A percentile compares a stretch with the other conserved stretches of the same genome.
Conservation (phyloP, 2,329 filamentous ascomycete species). For the Capronia epimyces region DNA sequence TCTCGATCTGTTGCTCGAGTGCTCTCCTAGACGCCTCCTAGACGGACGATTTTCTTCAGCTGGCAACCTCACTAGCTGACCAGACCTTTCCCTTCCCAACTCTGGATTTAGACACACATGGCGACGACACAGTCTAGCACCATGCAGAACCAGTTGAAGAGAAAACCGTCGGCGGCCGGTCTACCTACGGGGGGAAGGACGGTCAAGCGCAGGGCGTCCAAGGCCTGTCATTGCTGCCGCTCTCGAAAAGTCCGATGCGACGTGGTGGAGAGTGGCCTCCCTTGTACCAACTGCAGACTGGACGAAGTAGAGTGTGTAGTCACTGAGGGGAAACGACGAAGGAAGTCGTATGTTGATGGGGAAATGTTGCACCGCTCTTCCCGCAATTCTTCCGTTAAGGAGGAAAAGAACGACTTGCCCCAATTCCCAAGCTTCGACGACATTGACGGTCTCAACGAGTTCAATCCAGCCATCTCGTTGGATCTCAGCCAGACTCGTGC, state of each 20-base stretch:
- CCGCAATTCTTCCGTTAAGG: slow-evolving; percentile 24
- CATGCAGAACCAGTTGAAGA: slow-evolving; percentile 42
- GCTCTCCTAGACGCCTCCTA: neutral
- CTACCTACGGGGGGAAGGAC: slow-evolving; percentile 51
- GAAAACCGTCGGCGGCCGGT: slow-evolving; percentile 54
- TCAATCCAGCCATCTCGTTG: slow-evolving; percentile 7
- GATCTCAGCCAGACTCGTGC: slow-evolving; percentile 28
- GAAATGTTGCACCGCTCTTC: slow-evolving; percentile 24
- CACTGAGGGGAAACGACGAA: slow-evolving; percentile 73
- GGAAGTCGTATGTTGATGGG: slow-evolving; percentile 56
- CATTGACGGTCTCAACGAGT: slow-evolving; percentile 26
- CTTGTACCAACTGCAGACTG: slow-evolving; percentile 76
- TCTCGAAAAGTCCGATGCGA: slow-evolving; percentile 89
- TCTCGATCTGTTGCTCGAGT: neutral
- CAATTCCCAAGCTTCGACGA: slow-evolving; percentile 31
- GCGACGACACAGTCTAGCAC: slow-evolving; percentile 2
- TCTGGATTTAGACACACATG: neutral
- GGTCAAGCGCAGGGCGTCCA: slow-evolving; percentile 79
- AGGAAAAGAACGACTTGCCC: slow-evolving; percentile 24
- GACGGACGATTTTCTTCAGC: neutral
- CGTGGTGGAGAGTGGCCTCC: slow-evolving; percentile 77
- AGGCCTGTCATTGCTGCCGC: slow-evolving; percentile 83
- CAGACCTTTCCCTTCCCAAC: neutral
- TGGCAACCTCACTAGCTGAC: neutral
- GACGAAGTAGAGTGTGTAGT: slow-evolving; percentile 53